phyloP scores from a whole-genome alignment of 495 filamentous ascomycete genomes.

The Aspergillus mulundensis region DNA sequence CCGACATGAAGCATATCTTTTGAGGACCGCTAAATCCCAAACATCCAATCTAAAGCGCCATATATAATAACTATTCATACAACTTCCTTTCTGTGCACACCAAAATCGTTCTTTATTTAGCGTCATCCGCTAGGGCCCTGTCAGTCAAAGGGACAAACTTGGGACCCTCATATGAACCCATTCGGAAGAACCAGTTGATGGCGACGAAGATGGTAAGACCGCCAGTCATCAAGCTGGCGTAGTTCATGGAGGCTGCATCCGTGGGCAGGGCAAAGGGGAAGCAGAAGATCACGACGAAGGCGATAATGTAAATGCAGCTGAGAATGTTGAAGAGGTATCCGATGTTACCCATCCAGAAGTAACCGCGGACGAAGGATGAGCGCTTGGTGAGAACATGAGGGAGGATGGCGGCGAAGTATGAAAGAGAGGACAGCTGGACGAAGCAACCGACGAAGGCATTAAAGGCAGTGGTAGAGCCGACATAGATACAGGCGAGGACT shows the following conservation, averaged over 20 bases:
- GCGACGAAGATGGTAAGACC: slow-evolving; percentile 50
- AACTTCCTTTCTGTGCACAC: background rate
- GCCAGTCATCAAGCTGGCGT: slow-evolving; percentile 61
- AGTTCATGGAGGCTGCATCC: slow-evolving; percentile 62
- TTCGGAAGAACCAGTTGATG: slow-evolving; percentile 27
- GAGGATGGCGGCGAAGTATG: slow-evolving; percentile 72
- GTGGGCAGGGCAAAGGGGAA: slow-evolving; percentile 64
- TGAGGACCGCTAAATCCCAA: background rate
- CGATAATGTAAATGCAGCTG: slow-evolving; percentile 59
- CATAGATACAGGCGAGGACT: slow-evolving; percentile 67
- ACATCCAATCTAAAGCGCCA: background rate
- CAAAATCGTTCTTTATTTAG: background rate
- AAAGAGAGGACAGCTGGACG: slow-evolving; percentile 63
- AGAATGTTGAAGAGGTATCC: slow-evolving; percentile 59
- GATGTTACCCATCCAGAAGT: slow-evolving; percentile 61
- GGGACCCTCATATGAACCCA: slow-evolving; percentile 11
- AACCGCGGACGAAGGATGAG: slow-evolving; percentile 58
- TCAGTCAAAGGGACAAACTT: slow-evolving; percentile 11
- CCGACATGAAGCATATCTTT: background rate
- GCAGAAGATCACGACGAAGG: slow-evolving; percentile 74
- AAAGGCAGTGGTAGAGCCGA: slow-evolving; percentile 72
- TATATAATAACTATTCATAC: background rate
- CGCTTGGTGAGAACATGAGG: slow-evolving; percentile 67
- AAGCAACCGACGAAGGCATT: slow-evolving; percentile 69
- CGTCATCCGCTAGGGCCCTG: slow-evolving; percentile 5